Evolutionary conservation across 1,284 basidiomycete species (phyloP).

Genomic region (Apiotrichum mycotoxinovorans): DNA sequence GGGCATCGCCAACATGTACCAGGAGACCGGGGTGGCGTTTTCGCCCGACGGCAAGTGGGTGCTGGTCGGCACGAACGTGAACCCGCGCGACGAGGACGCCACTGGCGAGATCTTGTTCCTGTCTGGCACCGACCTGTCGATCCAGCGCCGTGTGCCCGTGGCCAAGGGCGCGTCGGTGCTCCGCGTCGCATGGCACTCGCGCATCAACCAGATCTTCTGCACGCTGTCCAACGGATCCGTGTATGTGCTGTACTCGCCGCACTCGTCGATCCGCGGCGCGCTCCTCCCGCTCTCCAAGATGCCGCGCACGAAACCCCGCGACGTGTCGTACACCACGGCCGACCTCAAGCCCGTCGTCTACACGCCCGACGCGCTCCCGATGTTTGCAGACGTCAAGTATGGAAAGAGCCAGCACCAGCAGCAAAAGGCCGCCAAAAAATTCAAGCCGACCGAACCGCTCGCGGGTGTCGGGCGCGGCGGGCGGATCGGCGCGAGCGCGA

Average conservation of each 20-base stretch:
- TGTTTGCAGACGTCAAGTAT: conserved; percentile 79
- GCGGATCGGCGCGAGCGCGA: conserved; percentile 89
- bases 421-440: conserved; percentile 82
- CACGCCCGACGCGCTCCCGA: conserved; percentile 82
- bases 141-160: conserved; percentile 59
- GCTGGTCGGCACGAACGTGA: conserved; percentile 67
- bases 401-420: conserved; percentile 82
- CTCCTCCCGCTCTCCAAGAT: conserved; percentile 69
- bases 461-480: conserved; percentile 88
- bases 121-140: conserved; percentile 63
- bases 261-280: conserved; percentile 82
- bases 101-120: conserved; percentile 70
- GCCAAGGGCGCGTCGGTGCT: conserved; percentile 72
- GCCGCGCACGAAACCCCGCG: conserved; percentile 65
- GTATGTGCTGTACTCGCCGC: conserved; percentile 83
- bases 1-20: conserved; percentile 73
- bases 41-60: conserved; percentile 85
- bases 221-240: conserved; percentile 84
- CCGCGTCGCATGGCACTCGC: conserved; percentile 87
- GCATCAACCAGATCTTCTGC: conserved; percentile 91
- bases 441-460: conserved; percentile 84
- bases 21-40: conserved; percentile 86
- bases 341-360: conserved; percentile 70
- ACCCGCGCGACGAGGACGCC: conserved; percentile 56
- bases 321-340: conserved; percentile 76